phyloP scores from a whole-genome alignment of 139 green algal species.

The Edaphochlamys debaryana region DNA sequence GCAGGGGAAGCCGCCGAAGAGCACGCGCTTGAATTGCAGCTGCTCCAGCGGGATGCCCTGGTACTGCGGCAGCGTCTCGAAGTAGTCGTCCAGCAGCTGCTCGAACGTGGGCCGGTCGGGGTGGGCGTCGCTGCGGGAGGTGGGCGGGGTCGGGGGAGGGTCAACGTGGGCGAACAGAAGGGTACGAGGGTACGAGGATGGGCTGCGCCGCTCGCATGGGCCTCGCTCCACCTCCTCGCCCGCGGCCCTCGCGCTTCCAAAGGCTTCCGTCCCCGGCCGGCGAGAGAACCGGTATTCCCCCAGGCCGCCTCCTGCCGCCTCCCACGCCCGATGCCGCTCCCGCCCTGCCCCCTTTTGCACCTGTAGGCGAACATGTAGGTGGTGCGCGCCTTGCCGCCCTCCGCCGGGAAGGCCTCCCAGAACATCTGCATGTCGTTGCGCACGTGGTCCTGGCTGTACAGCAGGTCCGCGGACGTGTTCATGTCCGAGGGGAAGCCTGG shows the following conservation, averaged over 20 bases:
- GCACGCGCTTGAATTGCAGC: constrained; percentile 70
- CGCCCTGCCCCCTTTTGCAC: not conserved
- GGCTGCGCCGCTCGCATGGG: not conserved
- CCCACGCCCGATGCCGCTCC: not conserved
- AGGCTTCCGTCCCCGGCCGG: too few relatives aligned
- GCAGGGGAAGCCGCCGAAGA: constrained; percentile 82
- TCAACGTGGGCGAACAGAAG: not conserved
- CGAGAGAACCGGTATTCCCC: too few relatives aligned
- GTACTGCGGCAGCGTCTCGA: constrained; percentile 79
- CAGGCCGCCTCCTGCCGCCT: not conserved
- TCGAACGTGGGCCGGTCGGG: constrained; percentile 69
- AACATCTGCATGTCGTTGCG: constrained; percentile 78
- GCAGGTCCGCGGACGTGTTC: constrained; percentile 72
- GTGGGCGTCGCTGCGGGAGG: constrained; percentile 42
- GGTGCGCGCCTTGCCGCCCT: constrained; percentile 70
- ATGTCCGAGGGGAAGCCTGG: constrained; percentile 54
- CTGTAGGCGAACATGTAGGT: constrained; percentile 94
- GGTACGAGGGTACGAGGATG: not conserved
- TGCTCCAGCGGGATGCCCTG: constrained; percentile 57
- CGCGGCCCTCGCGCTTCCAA: too few relatives aligned
- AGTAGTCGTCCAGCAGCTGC: constrained; percentile 84
- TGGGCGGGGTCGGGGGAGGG: not conserved
- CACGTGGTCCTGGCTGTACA: constrained; percentile 68
- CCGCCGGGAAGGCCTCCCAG: constrained; percentile 83
- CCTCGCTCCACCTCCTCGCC: too few relatives aligned